Evolutionary conservation across 345 rosid species (phyloP), one percentile per base, ranked within the genome.

Genomic region (Ricinus communis): DNA sequence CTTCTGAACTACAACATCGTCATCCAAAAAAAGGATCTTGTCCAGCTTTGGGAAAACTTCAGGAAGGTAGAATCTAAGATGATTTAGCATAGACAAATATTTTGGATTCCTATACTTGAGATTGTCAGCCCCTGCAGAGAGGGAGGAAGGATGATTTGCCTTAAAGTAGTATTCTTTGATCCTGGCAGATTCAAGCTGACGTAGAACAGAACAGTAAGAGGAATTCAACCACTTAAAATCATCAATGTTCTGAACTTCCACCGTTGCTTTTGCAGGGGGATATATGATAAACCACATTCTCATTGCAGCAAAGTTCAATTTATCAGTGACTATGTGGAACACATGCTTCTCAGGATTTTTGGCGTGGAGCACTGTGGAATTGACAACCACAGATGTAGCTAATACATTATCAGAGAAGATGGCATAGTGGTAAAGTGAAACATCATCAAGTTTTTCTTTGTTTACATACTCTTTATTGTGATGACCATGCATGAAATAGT

Each of bases 341-440:
- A 93, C 90, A 19, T 96, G 98, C 80, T 87, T 93, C 87, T 84
- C 87, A 22, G 97, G 96, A 74, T 86, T 89, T 51, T 72, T 73
- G 19, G 86, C 88, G 78, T 91, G 93, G 61, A 80, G 76, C 70
- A 79, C 84, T 2, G 96, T 90, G 67, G 99, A 95, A 84, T 93
- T 95, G 75, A 95, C 88, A 61, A 93, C 99, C 69, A 95, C 97
- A 36, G 99, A 90, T 71, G 98, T 87, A 15, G 99, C 99, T 52
- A 95, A 85, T 22, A 93, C 93, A 62, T 95, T 95, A 77, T 95
- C 98, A 16, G 99, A 95, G 75, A 95, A 95, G 72, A 95, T 88
- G 8, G 99, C 96, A 81, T 93, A 91, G 79, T 96, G 98, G 75
- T 90, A 87, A 59, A 96, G 87, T 71, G 90, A 86, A 75, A 88